Base-by-base conservation (phyloP, 305 asterid species). In the Fraxinus ornus region DNA sequence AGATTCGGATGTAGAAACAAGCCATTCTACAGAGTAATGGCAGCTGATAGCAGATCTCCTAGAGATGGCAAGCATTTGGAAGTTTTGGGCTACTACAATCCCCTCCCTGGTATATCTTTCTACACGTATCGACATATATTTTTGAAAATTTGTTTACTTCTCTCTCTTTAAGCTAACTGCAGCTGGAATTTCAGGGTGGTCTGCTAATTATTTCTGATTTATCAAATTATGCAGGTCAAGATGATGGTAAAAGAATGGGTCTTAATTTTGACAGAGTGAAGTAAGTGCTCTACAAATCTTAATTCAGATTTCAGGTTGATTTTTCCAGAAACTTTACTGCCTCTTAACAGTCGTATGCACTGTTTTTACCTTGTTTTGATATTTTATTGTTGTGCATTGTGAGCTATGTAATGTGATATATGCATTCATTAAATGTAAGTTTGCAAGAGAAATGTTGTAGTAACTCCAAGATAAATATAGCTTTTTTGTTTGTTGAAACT, bases 51-150 rank as follows among this genome's bases (percentile, higher is more conserved):
- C 88, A 87, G 98, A 86, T 93, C 97, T 72, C 98, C 99, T 0
- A 92, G 99, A 75, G 99, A 94, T 83, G 99, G 98, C 88, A 95
- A 93, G 87, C 99, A 94, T 91, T 90, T 94, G 86, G 99, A 95
- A 89, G 90, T 94, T 77, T 84, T 95, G 72, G 97, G 99, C 80
- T 94, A 95, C 90, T 95, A 35, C 0, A 35, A 35, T 35, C 37
- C 37, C 37, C 37, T 35, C 7, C 7, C 1, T 35, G 37, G 37
- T 35, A 81, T 81, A 17, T 82, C 37, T 9, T 2, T 70, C 10
- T 1, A 12, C 10, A 17, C 64, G n/a, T n/a, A n/a, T n/a, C n/a
- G n/a, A 12, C 3, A 39, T 8, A 39, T 39, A 39, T 39, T 3
- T 39, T 39, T 39, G 9, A 8, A 74, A 74, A 32, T 1, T 62